Evolutionary conservation across 306 rosid species (phyloP).

Genomic region (Pyrus communis): DNA sequence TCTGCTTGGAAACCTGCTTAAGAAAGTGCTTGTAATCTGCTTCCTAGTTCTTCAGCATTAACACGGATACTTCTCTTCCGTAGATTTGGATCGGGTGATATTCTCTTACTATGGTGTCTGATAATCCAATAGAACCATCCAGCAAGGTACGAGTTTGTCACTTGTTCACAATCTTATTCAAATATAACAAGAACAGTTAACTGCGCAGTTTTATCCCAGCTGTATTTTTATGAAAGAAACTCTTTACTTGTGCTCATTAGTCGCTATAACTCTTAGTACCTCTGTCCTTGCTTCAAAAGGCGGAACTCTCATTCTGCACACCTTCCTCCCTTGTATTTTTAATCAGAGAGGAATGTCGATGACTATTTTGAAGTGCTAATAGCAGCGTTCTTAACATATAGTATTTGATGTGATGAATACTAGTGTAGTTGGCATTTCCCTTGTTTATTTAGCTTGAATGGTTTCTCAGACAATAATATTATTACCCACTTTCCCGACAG

Average conservation of each 20-base stretch:
- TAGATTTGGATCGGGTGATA: neutral
- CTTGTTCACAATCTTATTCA: neutral
- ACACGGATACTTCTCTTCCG: neutral
- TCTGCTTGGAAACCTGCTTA: constrained; percentile 76
- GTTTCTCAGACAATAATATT: neutral
- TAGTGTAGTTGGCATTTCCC: neutral
- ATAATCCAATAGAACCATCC: neutral
- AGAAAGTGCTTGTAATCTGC: neutral
- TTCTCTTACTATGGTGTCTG: neutral
- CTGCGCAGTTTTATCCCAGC: neutral
- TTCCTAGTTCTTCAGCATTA: neutral
- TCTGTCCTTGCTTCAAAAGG: too few species aligned
- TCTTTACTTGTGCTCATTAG: neutral
- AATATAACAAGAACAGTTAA: neutral
- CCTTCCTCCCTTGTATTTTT: too few species aligned
- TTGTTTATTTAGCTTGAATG: neutral
- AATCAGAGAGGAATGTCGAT: too few species aligned
- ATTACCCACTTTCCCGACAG: neutral
- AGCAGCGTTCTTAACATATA: neutral
- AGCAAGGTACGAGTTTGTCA: neutral
- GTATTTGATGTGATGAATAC: neutral
- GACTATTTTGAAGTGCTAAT: too few species aligned
- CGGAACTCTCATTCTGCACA: too few species aligned
- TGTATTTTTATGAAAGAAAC: neutral
- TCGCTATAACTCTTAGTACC: neutral